Evolutionary conservation across 2,329 filamentous ascomycete genomes (phyloP), one percentile per base, ranked within the genome.

Genomic region (Alternaria novae-zelandiae): DNA sequence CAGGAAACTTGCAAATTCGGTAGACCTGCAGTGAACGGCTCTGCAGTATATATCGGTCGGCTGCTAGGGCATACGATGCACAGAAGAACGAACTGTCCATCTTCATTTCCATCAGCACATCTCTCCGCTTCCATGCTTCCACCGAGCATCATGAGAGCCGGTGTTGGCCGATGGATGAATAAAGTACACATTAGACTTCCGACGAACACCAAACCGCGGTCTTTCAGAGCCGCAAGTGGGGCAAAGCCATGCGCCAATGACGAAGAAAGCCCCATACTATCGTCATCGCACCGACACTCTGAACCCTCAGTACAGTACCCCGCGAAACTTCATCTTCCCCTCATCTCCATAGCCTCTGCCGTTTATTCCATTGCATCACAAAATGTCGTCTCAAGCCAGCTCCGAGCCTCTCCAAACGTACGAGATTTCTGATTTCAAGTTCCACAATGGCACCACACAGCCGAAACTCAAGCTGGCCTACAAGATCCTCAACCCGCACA

Each of bases 401-500:
- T 58, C 61, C 2, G 62, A 51, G 20, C 60, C 65, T 12, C 51
- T 66, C 3, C 63, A 69, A 20, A 54, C 65, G 32, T 72, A 66
- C 49, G 59, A 63, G 11, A 60, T 72, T 13, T 20, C 61, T 12
- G 61, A 72, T 43, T 74, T 74, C 53, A 67, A 62, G 9, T 70
- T 73, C 63, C 50, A 67, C 26, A 66, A 69, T 50, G 71, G 68
- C 20, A 57, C 61, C 10, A 68, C 59, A 2, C 46, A 72, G 12
- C 63, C 70, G 36, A 59, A 50, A 8, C 55, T 70, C 23, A 62
- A 53, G 6, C 15, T 74, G 8, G 71, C 73, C 5, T 75, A 75
- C 62, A 66, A 67, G 28, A 66, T 73, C 51, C 61, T 74, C 47
- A 74, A 76, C 23, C 69, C 70, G 0, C 65, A 68, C 12, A 66